These are phyloP conservation scores for Pseudocercospora eumusae DNA, from an alignment of 2,329 filamentous ascomycete genomes.

Conservation along the genomic window DNA sequence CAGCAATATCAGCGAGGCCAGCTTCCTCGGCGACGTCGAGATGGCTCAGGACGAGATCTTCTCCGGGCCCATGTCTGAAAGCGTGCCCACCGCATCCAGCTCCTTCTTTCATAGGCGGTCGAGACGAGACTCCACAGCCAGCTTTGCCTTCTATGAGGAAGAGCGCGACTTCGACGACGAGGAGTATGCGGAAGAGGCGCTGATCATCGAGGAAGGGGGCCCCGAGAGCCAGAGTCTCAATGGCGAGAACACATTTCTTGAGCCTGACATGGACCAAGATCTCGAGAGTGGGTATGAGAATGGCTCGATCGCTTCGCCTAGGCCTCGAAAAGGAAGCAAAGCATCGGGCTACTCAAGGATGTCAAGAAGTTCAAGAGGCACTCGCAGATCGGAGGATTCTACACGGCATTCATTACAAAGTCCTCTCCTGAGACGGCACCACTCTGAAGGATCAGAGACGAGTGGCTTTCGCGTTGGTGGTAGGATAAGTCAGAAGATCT, in stretches of 20 bases:
- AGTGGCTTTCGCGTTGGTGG: constrained; percentile 63
- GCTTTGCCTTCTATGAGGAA: constrained; percentile 82
- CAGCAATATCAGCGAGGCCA: constrained; percentile 66
- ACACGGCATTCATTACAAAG: constrained; percentile 40
- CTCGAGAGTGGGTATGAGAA: constrained; percentile 15
- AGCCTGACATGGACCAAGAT: constrained; percentile 40
- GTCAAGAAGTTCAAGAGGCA: constrained; percentile 54
- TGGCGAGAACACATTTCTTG: constrained; percentile 38
- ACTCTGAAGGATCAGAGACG: constrained; percentile 68
- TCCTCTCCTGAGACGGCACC: constrained; percentile 69
- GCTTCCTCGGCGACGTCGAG: constrained; percentile 89
- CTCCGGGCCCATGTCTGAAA: constrained; percentile 90
- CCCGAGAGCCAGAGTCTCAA: constrained; percentile 46
- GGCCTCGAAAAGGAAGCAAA: constrained; percentile 44
- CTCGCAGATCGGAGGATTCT: constrained; percentile 22
- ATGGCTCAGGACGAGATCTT: constrained; percentile 98
- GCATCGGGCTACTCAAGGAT: constrained; percentile 42
- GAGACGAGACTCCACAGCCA: constrained; percentile 80
- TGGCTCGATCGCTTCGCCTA: constrained; percentile 27
- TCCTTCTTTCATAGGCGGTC: constrained; percentile 82
- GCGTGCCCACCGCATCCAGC: constrained; percentile 90
- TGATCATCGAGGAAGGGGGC: constrained; percentile 49
- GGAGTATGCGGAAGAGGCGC: constrained; percentile 53
- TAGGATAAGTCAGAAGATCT: constrained; percentile 82
- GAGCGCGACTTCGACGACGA: constrained; percentile 61